Percentiles rank a stretch among this genome's conserved stretches.
phyloP scores from a whole-genome alignment of 2,329 filamentous ascomycete genomes.

The Pyrenochaeta sp. region DNA sequence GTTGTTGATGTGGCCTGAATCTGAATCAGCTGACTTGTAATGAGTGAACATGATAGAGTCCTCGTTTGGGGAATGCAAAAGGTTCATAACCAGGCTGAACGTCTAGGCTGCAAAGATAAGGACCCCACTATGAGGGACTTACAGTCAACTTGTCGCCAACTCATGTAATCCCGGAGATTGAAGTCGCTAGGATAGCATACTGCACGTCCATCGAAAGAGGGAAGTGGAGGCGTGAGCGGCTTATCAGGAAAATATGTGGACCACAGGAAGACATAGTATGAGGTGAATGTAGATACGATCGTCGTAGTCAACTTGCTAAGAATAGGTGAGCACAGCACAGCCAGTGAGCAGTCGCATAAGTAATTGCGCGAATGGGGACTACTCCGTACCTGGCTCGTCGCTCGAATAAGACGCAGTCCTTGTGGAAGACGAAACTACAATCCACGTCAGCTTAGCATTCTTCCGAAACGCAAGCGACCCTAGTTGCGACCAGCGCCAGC shows the following conservation, averaged over 20 bases:
- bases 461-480: conserved; percentile 17
- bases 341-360: not conserved
- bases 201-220: conserved; percentile 90
- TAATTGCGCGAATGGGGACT: conserved; percentile 11
- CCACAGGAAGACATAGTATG: conserved; percentile 88
- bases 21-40: not conserved
- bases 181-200: conserved; percentile 84
- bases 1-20: conserved; percentile 91
- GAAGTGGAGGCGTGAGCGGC: conserved; percentile 75
- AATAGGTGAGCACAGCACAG: conserved; percentile 20
- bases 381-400: conserved; percentile 72
- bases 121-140: conserved; percentile 45
- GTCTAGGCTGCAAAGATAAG: not conserved
- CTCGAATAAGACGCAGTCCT: conserved; percentile 82
- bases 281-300: conserved; percentile 90
- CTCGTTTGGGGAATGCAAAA: not conserved
- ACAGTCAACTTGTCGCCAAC: conserved; percentile 98
- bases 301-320: conserved; percentile 87
- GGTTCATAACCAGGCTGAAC: conserved; percentile 1
- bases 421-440: conserved; percentile 87
- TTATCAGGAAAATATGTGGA: conserved; percentile 74
- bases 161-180: conserved; percentile 92
- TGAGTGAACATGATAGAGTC: not conserved
- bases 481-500: conserved; percentile 5
- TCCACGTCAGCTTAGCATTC: conserved; percentile 30